Evolutionary conservation across 768 basidiomycete genomes (phyloP), one percentile per base, ranked within the genome.

Genomic region (Mycena metata): DNA sequence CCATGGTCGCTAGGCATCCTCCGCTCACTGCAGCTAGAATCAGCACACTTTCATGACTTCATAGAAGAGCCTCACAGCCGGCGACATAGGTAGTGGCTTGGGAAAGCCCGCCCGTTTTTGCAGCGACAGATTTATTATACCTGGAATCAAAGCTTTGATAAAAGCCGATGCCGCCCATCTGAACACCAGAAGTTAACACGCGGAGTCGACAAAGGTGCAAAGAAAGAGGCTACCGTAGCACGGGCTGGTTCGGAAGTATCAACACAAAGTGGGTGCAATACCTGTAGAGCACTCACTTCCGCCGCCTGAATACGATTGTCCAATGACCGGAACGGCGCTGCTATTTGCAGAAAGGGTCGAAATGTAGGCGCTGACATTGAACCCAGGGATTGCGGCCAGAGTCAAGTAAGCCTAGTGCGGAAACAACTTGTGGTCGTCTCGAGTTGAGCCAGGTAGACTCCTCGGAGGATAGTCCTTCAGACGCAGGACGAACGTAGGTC

Each of bases 131-230:
- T 63, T 63, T 63, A 35, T 24, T 54, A 26, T 64, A 54, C 26
- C 62, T 55, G 39, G 62, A 64, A 47, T 64, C 62, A 52, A 64
- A 64, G 62, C 52, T 64, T 64, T 64, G 62, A 26, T 64, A 64
- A 21, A 64, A 56, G 19, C 62, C 62, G 43, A 64, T 5, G 35
- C 17, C 62, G 21, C 45, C 45, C 62, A 64, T 64, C 62, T 64
- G 36, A 55, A 64, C 35, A 45, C 16, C 43, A 13, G 11, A 39
- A 10, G n/a, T 39, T 15, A 39, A 15, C 39, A 2, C 10, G 5
- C 56, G n/a, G 21, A 47, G n/a, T 35, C 35, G 21, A 41, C n/a
- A 24, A 36, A 49, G 19, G 24, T 50, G 47, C n/a, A 56, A 39
- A 5, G 4, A 60, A 47, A 49, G n/a, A n/a, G n/a, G 13, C n/a